Base-by-base conservation (phyloP, 2,329 filamentous ascomycete species). In the Aureobasidium lini region DNA sequence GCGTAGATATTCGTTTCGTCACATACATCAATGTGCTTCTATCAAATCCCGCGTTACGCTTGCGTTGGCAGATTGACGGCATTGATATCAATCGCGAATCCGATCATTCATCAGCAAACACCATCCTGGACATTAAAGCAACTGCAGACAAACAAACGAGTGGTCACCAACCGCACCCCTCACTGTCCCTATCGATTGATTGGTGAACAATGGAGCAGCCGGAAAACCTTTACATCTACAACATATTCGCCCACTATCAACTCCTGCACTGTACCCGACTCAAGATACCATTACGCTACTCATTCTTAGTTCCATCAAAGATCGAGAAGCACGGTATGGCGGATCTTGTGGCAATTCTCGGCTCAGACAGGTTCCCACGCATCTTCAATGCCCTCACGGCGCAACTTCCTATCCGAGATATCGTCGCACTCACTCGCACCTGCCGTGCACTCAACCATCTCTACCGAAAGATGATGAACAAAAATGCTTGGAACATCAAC, bases 401-500 rank as follows among this genome's bases (percentile, higher is more conserved):
- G 18, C 40, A 36, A 6, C 40, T 56, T 9, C 6, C 52, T 6
- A 56, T 56, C 52, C 36, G 18, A 6, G 52, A 56, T n/a, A 16
- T 56, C 3, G 8, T 56, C 11, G 52, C 52, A 7, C 52, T 56
- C 40, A 56, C 39, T n/a, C 52, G 40, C 31, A 46, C 52, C 9
- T 56, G 52, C 40, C 29, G 18, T 7, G 13, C 29, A 2, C 40
- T 56, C 11, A 18, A n/a, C 4, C 31, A 31, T 9, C 31, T 56
- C 7, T 56, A 56, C 18, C 52, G 37, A 13, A 28, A 37, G 2
- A 2, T 56, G 39, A 15, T 44, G 11, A 29, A 6, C 18, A 4
- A 8, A 1, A 13, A 18, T 32, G 39, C 39, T 9, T 53, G 57
- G 57, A 18, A 59, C 23, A 59, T 59, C 46, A 34, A 59, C 31